These are phyloP conservation scores for Hippophae rhamnoides DNA, from an alignment of 306 rosid genomes.

Conservation along the genomic window DNA sequence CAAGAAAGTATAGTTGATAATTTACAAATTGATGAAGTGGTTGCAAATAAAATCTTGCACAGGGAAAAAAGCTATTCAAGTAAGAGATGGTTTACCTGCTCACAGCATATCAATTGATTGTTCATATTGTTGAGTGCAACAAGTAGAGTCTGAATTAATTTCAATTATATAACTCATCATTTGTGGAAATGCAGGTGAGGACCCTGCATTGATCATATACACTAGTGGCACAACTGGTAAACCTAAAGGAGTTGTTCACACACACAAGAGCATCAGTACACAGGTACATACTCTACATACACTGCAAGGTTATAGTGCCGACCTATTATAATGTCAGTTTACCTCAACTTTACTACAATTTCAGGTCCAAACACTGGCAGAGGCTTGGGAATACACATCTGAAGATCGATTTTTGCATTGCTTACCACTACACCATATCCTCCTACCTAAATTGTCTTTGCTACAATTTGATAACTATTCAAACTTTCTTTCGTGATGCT, in stretches of 20 bases:
- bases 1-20: conserved; percentile 28
- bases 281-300: conserved; percentile 45
- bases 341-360: conserved; percentile 19
- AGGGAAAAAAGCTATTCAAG: conserved; percentile 33
- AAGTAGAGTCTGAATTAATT: conserved; percentile 8
- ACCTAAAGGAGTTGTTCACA: conserved; percentile 97
- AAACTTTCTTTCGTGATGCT: neutral
- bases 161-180: conserved; percentile 19
- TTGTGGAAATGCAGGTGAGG: conserved; percentile 54
- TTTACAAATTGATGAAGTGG: conserved; percentile 32
- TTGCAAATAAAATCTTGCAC: conserved; percentile 26
- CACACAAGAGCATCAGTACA: conserved; percentile 66
- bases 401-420: conserved; percentile 77
- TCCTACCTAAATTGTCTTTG: conserved; percentile 12
- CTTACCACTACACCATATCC: conserved; percentile 96
- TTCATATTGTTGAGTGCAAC: neutral
- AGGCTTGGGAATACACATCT: conserved; percentile 81
- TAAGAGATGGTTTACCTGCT: conserved; percentile 27
- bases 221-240: conserved; percentile 98
- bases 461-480: conserved; percentile 7
- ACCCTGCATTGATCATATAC: conserved; percentile 77
- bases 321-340: neutral
- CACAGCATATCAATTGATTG: conserved; percentile 7
- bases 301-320: neutral
- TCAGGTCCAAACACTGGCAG: conserved; percentile 80